Evolutionary conservation across 257 asterid species (phyloP).

Genomic region (Ilex asprella): DNA sequence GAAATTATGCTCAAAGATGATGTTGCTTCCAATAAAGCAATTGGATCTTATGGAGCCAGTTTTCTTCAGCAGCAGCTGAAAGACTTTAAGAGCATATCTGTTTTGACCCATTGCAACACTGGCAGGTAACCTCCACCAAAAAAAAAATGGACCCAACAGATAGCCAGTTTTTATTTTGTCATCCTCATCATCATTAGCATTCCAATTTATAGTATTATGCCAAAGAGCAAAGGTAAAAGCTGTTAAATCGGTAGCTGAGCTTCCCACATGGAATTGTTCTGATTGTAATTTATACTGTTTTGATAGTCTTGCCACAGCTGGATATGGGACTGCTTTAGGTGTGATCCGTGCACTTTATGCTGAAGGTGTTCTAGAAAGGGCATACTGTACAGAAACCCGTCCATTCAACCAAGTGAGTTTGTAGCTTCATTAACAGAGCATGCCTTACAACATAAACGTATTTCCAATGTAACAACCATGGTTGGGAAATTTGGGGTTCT

Average conservation of each 20-base stretch:
- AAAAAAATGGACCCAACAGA: too few species aligned
- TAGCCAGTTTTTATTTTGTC: neutral
- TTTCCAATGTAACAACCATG: neutral
- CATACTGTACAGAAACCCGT: conserved; percentile 94
- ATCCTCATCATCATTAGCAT: conserved; percentile 2
- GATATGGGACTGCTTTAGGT: conserved; percentile 98
- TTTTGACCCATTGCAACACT: conserved; percentile 96
- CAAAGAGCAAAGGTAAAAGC: neutral
- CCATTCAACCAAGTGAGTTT: conserved; percentile 86
- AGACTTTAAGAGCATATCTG: conserved; percentile 38
- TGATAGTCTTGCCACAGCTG: conserved; percentile 89
- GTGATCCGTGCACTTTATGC: conserved; percentile 87
- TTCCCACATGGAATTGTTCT: conserved; percentile 14
- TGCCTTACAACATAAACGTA: neutral
- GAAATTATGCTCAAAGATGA: conserved; percentile 87
- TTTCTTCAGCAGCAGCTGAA: conserved; percentile 41
- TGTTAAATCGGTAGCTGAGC: neutral
- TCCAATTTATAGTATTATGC: conserved; percentile 2
- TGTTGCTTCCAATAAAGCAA: conserved; percentile 84
- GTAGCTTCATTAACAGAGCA: conserved; percentile 2
- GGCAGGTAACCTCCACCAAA: conserved; percentile 51
- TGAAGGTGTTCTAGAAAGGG: conserved; percentile 64
- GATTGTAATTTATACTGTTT: conserved; percentile 14
- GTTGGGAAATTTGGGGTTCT: neutral
- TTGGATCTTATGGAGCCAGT: conserved; percentile 75